Base-by-base conservation (phyloP, 768 basidiomycete genomes). In the Tylopilus balloui region DNA sequence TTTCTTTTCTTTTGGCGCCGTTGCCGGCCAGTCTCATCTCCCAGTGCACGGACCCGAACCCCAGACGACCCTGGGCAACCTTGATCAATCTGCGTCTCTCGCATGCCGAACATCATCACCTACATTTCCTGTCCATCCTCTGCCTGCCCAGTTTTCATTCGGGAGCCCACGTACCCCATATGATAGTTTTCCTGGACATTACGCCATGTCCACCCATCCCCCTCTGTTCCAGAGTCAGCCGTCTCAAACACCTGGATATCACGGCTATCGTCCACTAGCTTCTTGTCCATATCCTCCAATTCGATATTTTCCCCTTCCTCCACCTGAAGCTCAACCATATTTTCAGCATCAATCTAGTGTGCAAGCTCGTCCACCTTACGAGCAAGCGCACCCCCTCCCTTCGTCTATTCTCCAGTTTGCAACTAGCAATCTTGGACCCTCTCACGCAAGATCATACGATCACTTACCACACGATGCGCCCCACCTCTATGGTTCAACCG, bases 171-270 rank as follows among this genome's bases (percentile, higher is more conserved):
- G 72, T 52, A 58, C 61, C 52, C 73, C 72, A 27, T 66, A 57
- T 19, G 37, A 59, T 23, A 59, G 58, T 56, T 76, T 73, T 50
- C 59, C 69, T 23, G 72, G 73, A 47, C 77, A 72, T 64, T 81
- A 80, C 68, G 63, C 71, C 58, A 68, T 77, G 63, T 66, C 77
- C 56, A 52, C 71, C 3, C 76, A 73, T 56, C 69, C 71, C 20
- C 65, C 69, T 45, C 39, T 21, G 6, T 50, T 50, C 37, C 49
- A 48, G 47, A 67, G 49, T 27, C 62, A 74, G 52, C 61, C 59
- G 6, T 75, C 51, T 24, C 63, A 58, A 23, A 48, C 52, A 3
- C 51, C 74, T 47, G 51, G 71, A 38, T 67, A 68, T 48, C 73
- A 69, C 34, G 52, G 63, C 25, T 75, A 71, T 53, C 52, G 67